Conservation (phyloP, 352 stramenopile species). For the Pythium dissotocum region DNA sequence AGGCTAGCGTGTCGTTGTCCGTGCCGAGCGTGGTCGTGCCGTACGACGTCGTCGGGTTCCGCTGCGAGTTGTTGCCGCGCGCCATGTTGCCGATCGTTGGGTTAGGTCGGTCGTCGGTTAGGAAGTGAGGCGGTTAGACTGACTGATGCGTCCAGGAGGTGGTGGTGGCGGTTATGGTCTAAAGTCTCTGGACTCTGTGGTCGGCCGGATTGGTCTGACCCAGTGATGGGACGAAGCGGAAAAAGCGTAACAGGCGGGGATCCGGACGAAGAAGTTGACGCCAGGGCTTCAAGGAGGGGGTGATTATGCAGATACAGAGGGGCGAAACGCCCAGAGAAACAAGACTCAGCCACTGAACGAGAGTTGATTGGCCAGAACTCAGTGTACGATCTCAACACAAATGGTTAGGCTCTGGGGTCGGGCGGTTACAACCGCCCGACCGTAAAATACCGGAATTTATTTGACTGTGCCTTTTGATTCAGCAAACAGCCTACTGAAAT, state of each 20-base stretch:
- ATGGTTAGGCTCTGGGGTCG: background rate
- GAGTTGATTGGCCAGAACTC: background rate
- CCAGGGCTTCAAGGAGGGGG: background rate
- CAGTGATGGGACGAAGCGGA: background rate
- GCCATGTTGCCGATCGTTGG: conserved; percentile 4
- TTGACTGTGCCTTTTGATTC: background rate
- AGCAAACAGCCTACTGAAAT: background rate
- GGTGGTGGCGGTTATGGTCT: background rate
- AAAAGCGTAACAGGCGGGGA: background rate
- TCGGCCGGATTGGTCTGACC: background rate
- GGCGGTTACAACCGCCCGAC: background rate
- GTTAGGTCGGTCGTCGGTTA: background rate
- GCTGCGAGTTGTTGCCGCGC: conserved; percentile 15
- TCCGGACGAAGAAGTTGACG: background rate
- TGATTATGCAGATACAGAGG: background rate
- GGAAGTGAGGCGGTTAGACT: background rate
- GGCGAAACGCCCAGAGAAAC: background rate
- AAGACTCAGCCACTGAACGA: background rate
- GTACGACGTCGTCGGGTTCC: conserved; percentile 39
- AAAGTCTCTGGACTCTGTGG: background rate
- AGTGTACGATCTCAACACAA: background rate
- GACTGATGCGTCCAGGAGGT: background rate
- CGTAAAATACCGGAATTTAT: background rate
- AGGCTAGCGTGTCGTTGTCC: conserved; percentile 23
- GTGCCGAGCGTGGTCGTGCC: conserved; percentile 41